Conservation (phyloP, 2,329 filamentous ascomycete genomes). For the Alternaria infectoria region DNA sequence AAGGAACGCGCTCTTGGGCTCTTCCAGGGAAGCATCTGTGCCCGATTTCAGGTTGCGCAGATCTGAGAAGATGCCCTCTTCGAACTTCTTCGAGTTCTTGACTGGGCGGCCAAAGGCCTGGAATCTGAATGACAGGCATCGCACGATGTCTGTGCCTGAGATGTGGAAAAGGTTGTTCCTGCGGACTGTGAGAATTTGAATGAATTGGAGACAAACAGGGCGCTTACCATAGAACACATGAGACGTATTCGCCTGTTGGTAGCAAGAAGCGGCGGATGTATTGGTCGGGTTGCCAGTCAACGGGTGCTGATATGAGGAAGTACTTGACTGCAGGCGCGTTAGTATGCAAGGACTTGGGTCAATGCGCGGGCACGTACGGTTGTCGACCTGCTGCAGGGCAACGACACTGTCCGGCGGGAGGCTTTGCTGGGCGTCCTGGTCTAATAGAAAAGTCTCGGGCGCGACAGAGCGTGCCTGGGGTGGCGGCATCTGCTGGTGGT, state of each 20-base stretch:
- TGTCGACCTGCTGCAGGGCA: constrained; percentile 97
- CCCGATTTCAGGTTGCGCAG: constrained; percentile 97
- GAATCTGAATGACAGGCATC: constrained; percentile 97
- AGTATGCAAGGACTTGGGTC: constrained; percentile 28
- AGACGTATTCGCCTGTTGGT: constrained; percentile 97
- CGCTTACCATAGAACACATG: constrained; percentile 86
- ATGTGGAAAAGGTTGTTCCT: constrained; percentile 99
- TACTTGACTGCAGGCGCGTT: constrained; percentile 79
- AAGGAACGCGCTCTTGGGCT: constrained; percentile 97
- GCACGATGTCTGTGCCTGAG: constrained; percentile 96
- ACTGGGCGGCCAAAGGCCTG: constrained; percentile 98
- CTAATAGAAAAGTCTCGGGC: constrained; percentile 98
- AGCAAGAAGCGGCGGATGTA: constrained; percentile 95
- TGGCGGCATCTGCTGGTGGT: constrained; percentile 81
- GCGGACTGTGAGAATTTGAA: constrained; percentile 34
- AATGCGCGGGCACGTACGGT: constrained; percentile 67
- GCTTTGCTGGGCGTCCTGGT: constrained; percentile 94
- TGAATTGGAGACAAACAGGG: neutral
- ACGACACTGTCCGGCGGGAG: constrained; percentile 96
- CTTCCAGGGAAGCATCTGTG: constrained; percentile 96
- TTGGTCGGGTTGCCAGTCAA: constrained; percentile 96
- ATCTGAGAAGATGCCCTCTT: constrained; percentile 99
- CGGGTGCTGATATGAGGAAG: constrained; percentile 97
- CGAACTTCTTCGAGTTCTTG: constrained; percentile 99
- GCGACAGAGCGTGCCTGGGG: constrained; percentile 74